These are phyloP conservation scores for Termitomyces sp. DNA, from an alignment of 768 basidiomycete species.

Conservation along the genomic window DNA sequence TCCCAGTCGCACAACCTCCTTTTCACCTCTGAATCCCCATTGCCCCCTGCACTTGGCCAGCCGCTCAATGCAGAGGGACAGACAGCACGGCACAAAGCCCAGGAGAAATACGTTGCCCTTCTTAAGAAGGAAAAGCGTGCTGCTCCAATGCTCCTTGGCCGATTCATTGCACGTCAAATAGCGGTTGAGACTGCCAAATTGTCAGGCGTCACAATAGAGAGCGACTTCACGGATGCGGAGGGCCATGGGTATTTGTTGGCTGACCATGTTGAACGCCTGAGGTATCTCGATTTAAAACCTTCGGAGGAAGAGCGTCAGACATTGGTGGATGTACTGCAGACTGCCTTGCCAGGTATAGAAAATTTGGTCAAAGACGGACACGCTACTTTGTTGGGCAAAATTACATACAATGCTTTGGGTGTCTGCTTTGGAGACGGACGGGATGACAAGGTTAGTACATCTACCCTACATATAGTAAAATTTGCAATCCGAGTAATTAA, in stretches of 20 bases:
- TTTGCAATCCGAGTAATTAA: neutral
- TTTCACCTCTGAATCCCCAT: constrained; percentile 59
- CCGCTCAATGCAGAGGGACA: constrained; percentile 22
- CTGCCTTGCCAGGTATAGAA: constrained; percentile 67
- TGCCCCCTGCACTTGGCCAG: constrained; percentile 41
- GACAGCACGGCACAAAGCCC: constrained; percentile 50
- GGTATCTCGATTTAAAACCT: constrained; percentile 54
- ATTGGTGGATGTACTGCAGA: constrained; percentile 47
- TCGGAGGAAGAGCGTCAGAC: constrained; percentile 43
- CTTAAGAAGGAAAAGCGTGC: constrained; percentile 41
- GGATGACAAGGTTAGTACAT: constrained; percentile 54
- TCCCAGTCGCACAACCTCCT: constrained; percentile 62
- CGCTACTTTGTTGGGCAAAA: constrained; percentile 56
- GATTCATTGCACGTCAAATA: constrained; percentile 71
- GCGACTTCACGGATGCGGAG: constrained; percentile 43
- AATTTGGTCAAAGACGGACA: constrained; percentile 64
- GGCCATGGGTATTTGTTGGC: constrained; percentile 53
- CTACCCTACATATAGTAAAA: neutral
- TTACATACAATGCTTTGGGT: constrained; percentile 75
- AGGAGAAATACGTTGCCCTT: constrained; percentile 51
- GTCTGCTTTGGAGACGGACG: constrained; percentile 63
- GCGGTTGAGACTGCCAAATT: constrained; percentile 58
- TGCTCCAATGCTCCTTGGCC: constrained; percentile 55
- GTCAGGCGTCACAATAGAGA: constrained; percentile 17
- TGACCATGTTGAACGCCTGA: constrained; percentile 74